Percentiles rank a stretch among this genome's conserved stretches.
These are phyloP conservation scores for Vitellaria paradoxa DNA, from an alignment of 179 eudicot genomes.

Conservation along the genomic window DNA sequence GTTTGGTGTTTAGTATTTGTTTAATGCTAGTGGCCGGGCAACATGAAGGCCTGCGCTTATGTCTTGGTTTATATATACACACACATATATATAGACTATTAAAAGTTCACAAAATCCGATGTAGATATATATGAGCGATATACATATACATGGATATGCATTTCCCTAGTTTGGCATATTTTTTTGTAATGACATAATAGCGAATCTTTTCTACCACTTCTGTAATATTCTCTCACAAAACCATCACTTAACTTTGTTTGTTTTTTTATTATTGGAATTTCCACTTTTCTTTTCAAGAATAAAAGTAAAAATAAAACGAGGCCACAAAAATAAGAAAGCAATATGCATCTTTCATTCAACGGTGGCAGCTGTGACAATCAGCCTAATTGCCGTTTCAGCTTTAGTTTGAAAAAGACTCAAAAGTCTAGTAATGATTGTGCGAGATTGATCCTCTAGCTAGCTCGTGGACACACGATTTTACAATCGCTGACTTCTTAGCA, in stretches of 20 bases:
- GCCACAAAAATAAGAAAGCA: neutral
- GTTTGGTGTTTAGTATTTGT: conserved; percentile 2
- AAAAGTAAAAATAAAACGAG: neutral
- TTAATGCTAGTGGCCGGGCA: conserved; percentile 1
- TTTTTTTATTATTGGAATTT: neutral
- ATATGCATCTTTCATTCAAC: neutral
- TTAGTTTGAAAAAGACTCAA: too few relatives aligned
- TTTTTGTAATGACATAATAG: neutral
- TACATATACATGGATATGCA: neutral
- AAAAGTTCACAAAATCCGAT: conserved; percentile 14
- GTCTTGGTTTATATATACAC: neutral
- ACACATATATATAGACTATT: neutral
- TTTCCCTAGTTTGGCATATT: neutral
- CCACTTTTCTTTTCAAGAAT: neutral
- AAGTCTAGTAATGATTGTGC: neutral
- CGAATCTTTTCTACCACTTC: conserved; percentile 5
- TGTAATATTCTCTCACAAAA: conserved; percentile 1
- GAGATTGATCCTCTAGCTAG: too few relatives aligned
- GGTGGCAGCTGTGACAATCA: neutral
- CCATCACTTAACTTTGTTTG: neutral
- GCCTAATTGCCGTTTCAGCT: neutral
- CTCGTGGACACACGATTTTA: too few relatives aligned
- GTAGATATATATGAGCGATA: conserved; percentile 12
- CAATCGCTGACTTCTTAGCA: too few relatives aligned
- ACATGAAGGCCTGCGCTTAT: conserved; percentile 11